These are phyloP conservation scores for Arbutus unedo DNA, from an alignment of 148 eudicot genomes.

Conservation along the genomic window DNA sequence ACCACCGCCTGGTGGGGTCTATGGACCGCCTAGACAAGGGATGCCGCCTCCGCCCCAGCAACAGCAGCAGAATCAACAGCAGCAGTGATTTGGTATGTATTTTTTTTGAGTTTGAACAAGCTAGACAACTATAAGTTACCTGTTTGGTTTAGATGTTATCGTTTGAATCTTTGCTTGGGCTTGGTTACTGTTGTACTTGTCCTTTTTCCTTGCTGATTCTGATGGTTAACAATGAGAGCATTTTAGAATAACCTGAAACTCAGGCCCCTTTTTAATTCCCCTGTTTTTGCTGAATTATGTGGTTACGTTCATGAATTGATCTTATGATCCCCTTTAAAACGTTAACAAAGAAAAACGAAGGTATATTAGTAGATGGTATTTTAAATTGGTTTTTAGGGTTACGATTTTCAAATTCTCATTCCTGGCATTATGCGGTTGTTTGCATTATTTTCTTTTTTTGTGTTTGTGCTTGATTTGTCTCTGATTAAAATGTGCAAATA, in stretches of 20 bases:
- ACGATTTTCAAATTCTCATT: background rate
- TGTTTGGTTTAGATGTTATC: background rate
- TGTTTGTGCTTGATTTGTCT: background rate
- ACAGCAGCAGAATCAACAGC: slow-evolving; percentile 43
- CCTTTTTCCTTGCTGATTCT: background rate
- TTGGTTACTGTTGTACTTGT: background rate
- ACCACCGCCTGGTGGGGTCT: slow-evolving; percentile 27
- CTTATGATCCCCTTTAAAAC: background rate
- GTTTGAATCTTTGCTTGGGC: background rate
- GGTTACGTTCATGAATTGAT: background rate
- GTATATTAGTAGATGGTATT: no score
- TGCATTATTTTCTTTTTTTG: background rate
- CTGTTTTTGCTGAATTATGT: no score
- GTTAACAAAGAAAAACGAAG: background rate
- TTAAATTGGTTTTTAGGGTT: no score
- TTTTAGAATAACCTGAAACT: background rate
- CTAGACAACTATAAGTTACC: background rate
- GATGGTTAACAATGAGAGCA: background rate
- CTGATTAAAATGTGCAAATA: background rate
- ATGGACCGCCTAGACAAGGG: slow-evolving; percentile 40
- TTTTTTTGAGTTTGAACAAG: background rate
- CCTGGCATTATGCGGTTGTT: background rate
- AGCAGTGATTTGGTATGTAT: slow-evolving; percentile 21
- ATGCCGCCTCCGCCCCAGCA: slow-evolving; percentile 37
- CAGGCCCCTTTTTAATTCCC: no score